Evolutionary conservation across 2,329 filamentous ascomycete genomes (phyloP).

Genomic region (Microdochium bolleyi): DNA sequence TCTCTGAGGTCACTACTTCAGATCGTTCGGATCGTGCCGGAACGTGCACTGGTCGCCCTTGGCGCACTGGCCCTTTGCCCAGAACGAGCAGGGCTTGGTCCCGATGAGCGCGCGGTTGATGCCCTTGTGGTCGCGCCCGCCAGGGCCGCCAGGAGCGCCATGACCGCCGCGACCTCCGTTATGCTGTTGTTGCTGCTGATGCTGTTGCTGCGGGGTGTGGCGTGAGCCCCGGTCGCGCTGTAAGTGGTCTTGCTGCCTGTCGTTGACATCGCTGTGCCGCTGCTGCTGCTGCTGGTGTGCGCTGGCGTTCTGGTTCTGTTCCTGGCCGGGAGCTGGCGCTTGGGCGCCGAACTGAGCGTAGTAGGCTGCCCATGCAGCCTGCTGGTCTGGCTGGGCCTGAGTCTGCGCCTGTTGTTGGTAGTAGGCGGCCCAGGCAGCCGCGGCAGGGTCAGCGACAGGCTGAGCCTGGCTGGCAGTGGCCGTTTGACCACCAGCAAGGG

Average conservation of each 20-base stretch:
- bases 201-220: slow-evolving; percentile 16
- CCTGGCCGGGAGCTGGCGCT: not conserved
- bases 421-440: not conserved
- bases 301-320: not conserved
- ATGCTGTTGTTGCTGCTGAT: slow-evolving; percentile 21
- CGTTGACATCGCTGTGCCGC: slow-evolving; percentile 18
- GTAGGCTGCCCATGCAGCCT: not conserved
- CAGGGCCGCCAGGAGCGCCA: slow-evolving; percentile 7
- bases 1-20: slow-evolving; percentile 10
- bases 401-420: not conserved
- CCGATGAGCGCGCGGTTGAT: slow-evolving; percentile 52
- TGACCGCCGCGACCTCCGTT: slow-evolving; percentile 17
- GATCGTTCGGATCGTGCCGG: slow-evolving; percentile 47
- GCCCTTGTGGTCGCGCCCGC: slow-evolving; percentile 25
- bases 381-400: slow-evolving; percentile 1
- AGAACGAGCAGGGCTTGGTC: slow-evolving; percentile 64
- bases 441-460: not conserved
- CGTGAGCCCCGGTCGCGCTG: slow-evolving; percentile 21
- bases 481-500: not conserved
- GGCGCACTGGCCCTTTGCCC: slow-evolving; percentile 61
- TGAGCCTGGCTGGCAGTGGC: slow-evolving; percentile 9
- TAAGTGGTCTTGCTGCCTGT: not conserved
- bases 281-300: slow-evolving; percentile 12
- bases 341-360: not conserved
- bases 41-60: slow-evolving; percentile 70